Evolutionary conservation across 2,329 filamentous ascomycete species (phyloP), one percentile per base, ranked within the genome.

Genomic region (Aureobasidium sp.): DNA sequence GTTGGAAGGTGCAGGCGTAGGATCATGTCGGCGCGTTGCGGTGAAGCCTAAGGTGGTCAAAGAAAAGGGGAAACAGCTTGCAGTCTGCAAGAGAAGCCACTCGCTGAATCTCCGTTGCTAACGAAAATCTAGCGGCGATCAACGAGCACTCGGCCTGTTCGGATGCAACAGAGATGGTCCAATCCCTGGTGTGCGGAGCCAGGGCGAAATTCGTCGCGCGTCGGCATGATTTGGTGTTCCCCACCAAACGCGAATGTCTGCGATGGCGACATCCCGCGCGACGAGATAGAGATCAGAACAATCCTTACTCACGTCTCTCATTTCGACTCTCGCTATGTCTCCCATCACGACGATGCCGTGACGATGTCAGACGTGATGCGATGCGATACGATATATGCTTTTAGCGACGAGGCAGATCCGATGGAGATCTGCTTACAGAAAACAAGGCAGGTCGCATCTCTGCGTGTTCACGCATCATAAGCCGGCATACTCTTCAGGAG

Each of bases 21-120:
- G 15, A 15, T n/a, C 35, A 22, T 24, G 35, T 14, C 17, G 37
- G 52, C 37, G 35, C 35, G 22, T 40, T 39, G 49, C 22, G 22
- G 35, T 37, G 24, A 31, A n/a, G n/a, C n/a, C n/a, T n/a, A n/a
- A 31, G 6, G 11, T 33, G 31, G 31, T 15, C n/a, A 35, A 5
- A 19, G 15, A 11, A 35, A 50, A n/a, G 22, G 45, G 45, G 27
- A 27, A 40, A 40, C 39, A 40, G 15, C n/a, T 9, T 39, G 15
- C 14, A 27, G 19, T 12, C 45, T 48, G 27, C 24, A 48, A 33
- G 24, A 29, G 27, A 50, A 35, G 48, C 11, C 14, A 19, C 29
- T 50, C 9, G 47, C 15, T 54, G 52, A 17, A 54, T 54, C 52
- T 54, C 14, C 52, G 52, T 54, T 54, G 24, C 37, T 54, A 40